Evolutionary conservation across 257 asterid genomes (phyloP), one percentile per base, ranked within the genome.

Genomic region (Ocimum tenuiflorum): DNA sequence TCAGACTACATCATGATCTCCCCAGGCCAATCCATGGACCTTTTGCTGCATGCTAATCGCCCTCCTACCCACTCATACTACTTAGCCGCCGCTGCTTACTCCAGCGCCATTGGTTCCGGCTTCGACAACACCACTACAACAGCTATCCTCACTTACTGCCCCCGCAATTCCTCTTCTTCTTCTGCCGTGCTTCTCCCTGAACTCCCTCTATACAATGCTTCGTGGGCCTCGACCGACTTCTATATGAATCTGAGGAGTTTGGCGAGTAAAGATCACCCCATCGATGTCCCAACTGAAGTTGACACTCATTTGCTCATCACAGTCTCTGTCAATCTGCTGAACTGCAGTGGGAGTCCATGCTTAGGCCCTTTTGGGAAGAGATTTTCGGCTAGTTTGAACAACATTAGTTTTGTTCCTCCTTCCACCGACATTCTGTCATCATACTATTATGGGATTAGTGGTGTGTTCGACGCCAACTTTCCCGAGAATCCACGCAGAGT

Each of bases 301-400:
- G 81, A 80, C 50, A 68, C 75, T 6, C 72, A 23, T 36, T 18
- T 80, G 54, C 15, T 77, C 19, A 19, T 74, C 2, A 56, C 85
- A 1, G 67, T 69, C 0, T 77, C 85, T 0, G 82, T 77, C 13
- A 80, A 80, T 43, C 60, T 80, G 1, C 17, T 77, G 2, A 77
- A 77, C 66, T 77, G 82, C 79, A 71, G n/a, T 0, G 53, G 52
- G 1, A 27, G 15, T 1, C 45, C 76, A 1, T 80, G 85, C 71
- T 51, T 1, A 1, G 83, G 91, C 39, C 87, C 85, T 0, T 70
- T 75, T 13, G 84, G 87, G 0, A 79, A 75, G 7, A 54, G 87
- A 46, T 75, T 84, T 19, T 43, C 84, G 0, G 82, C 87, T n/a
- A 81, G 91, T 39, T 6, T 84, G 70, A 84, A 84, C 75, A 81